Base-by-base conservation (phyloP, 2,329 filamentous ascomycete species). In the Onygena corvina region DNA sequence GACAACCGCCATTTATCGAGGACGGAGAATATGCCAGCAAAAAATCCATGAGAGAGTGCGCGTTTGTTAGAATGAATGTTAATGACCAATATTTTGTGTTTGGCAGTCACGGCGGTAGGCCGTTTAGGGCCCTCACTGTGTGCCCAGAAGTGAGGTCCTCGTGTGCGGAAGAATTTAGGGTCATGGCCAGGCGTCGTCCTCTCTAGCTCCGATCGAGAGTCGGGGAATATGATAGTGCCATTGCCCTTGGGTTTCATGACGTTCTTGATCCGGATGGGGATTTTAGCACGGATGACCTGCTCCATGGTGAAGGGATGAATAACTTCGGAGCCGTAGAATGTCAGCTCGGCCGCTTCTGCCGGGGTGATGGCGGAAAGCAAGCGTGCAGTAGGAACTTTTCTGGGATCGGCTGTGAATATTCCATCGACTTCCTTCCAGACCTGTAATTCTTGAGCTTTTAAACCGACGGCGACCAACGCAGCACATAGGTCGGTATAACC, bases 231-330 rank as follows among this genome's bases (percentile, higher is more conserved):
- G 55, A 82, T 64, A 14, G 80, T 83, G 38, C 80, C 80, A 36
- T 69, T 67, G 50, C 76, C 76, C 57, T 73, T 74, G 0, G 79
- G 80, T 57, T 83, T 82, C 71, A 80, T 80, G 52, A 83, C 79
- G 54, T 83, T 83, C 64, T 83, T 83, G 63, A 82, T 81, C 52
- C 80, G 76, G 54, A 83, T 81, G 2, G 79, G 79, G 50, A 83
- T 83, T 60, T 71, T 71, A 30, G 79, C 79, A 46, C 73, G 74
- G 53, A 82, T 81, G 50, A 81, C 78, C 68, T 96, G 92, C 69
- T 96, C 90, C 89, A 98, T 96, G 59, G 92, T 98, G 64, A 95
- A 84, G 56, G 94, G 92, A 65, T 98, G 92, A 58, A 98, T 98
- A 62, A 98, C 92, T 67, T 98, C 92, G 53, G 89, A 89, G 54